phyloP scores from a whole-genome alignment of 2,329 filamentous ascomycete genomes.

The Corynespora cassiicola region DNA sequence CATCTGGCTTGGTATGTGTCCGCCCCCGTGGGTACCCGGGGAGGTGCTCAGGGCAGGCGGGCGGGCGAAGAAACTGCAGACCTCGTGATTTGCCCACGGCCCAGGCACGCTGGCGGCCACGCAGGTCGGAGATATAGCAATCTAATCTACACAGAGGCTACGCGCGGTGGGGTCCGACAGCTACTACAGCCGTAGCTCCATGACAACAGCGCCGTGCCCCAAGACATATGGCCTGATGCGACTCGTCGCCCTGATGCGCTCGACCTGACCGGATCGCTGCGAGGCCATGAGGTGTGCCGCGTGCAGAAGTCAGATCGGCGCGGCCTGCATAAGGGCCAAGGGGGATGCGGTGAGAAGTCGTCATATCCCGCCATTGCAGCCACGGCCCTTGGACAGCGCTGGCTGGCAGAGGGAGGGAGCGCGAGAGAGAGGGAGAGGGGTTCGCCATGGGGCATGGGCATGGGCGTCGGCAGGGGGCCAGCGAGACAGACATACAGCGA shows the following conservation, averaged over 20 bases:
- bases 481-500: no score
- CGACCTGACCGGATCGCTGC: not conserved
- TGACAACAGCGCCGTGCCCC: no score
- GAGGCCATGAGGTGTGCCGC: no score
- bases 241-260: not conserved
- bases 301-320: no score
- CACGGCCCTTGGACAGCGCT: no score
- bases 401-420: no score
- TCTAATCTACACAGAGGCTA: constrained; percentile 2
- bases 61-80: no score
- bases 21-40: no score
- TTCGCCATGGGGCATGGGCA: not conserved
- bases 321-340: constrained; percentile 13
- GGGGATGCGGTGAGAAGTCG: constrained; percentile 11
- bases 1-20: no score
- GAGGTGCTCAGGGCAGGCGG: no score
- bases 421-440: constrained; percentile 3
- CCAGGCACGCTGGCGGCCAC: not conserved
- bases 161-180: not conserved
- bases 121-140: constrained; percentile 1
- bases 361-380: constrained; percentile 14
- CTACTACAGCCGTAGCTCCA: no score
- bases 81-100: not conserved
- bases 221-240: not conserved
- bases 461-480: no score